phyloP scores from a whole-genome alignment of 1,284 basidiomycete genomes.

The Phenoliferia sp. region DNA sequence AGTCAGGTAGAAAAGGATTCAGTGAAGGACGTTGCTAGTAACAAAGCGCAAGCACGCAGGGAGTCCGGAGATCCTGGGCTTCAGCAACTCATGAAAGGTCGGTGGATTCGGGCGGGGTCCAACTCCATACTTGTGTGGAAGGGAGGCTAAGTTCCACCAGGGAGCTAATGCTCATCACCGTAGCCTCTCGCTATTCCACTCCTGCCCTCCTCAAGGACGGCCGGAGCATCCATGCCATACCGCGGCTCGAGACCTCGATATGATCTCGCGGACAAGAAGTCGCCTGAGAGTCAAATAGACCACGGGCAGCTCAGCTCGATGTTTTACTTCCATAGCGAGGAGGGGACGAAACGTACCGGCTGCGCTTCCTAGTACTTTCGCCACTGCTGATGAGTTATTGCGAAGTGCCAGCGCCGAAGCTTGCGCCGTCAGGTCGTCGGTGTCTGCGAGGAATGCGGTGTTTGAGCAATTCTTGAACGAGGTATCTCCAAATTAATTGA shows the following conservation, averaged over 20 bases:
- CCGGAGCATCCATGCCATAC: conserved; percentile 72
- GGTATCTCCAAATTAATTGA: too few species aligned
- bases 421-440: conserved; percentile 23
- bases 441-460: conserved; percentile 12
- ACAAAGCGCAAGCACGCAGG: too few species aligned
- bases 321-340: too few species aligned
- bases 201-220: conserved; percentile 71
- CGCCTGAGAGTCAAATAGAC: conserved; percentile 7
- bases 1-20: too few species aligned
- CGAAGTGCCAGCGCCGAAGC: conserved; percentile 28
- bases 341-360: conserved; percentile 23
- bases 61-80: too few species aligned
- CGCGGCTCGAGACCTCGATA: conserved; percentile 81
- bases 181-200: conserved; percentile 86
- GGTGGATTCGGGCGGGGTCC: not conserved
- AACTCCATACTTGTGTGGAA: not conserved
- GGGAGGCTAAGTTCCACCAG: too few species aligned
- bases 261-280: conserved; percentile 52
- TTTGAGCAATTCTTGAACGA: too few species aligned
- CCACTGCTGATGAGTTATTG: conserved; percentile 23
- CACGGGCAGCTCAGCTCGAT: not conserved
- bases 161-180: conserved; percentile 42
- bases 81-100: not conserved
- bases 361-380: conserved; percentile 41
- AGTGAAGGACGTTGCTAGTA: too few species aligned